Evolutionary conservation across 495 filamentous ascomycete species (phyloP).

Genomic region (Tuber calosporum): DNA sequence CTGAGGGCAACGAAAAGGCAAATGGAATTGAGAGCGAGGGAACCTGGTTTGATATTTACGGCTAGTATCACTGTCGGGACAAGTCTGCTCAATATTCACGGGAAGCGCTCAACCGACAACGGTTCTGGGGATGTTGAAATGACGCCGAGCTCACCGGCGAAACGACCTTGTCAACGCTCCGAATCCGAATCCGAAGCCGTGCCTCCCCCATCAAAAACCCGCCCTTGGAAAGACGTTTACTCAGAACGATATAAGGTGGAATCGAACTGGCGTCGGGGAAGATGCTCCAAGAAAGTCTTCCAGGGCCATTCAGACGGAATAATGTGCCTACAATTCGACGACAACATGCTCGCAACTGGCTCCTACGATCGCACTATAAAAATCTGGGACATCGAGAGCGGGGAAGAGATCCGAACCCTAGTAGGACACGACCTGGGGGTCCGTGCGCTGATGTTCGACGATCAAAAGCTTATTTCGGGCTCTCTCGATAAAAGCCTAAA

Average conservation of each 20-base stretch:
- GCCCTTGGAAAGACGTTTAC: constrained; percentile 91
- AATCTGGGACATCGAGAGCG: constrained; percentile 89
- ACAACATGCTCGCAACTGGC: constrained; percentile 83
- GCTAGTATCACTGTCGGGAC: constrained; percentile 32
- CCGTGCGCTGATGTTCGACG: constrained; percentile 85
- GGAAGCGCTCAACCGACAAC: constrained; percentile 42
- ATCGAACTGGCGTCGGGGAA: constrained; percentile 91
- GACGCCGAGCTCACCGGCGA: constrained; percentile 18
- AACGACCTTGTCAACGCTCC: constrained; percentile 38
- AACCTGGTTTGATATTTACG: constrained; percentile 41
- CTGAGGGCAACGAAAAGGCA: constrained; percentile 80
- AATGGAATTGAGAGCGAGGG: constrained; percentile 64
- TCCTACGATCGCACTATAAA: constrained; percentile 94
- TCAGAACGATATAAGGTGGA: constrained; percentile 82
- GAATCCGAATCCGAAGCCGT: constrained; percentile 41
- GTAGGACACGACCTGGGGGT: constrained; percentile 74
- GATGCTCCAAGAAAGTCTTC: constrained; percentile 73
- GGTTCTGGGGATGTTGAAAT: constrained; percentile 20
- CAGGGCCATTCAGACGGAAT: constrained; percentile 89
- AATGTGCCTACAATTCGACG: constrained; percentile 92
- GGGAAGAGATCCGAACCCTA: constrained; percentile 74
- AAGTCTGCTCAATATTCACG: constrained; percentile 36
- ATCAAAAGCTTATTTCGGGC: constrained; percentile 79
- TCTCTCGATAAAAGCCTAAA: constrained; percentile 72
- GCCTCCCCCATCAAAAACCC: constrained; percentile 39